These are phyloP conservation scores for Eucalyptus polybractea DNA, from an alignment of 345 rosid species.

Conservation along the genomic window DNA sequence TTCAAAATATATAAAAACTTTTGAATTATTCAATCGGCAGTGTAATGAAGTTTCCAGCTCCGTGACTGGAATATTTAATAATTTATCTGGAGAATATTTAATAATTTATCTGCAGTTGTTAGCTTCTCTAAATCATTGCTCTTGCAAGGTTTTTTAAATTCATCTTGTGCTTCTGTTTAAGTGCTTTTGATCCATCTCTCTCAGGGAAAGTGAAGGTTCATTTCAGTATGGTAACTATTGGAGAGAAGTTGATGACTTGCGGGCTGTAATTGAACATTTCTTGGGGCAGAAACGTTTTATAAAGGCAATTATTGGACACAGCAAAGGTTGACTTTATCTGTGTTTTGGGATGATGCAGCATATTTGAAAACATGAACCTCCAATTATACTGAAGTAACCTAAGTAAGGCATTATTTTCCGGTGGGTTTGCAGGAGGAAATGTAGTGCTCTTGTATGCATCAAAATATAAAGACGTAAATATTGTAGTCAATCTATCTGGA, in stretches of 20 bases:
- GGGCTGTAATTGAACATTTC: conserved; percentile 43
- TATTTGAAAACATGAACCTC: background rate
- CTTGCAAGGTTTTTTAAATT: background rate
- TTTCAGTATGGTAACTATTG: conserved; percentile 81
- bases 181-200: background rate
- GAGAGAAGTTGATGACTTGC: conserved; percentile 73
- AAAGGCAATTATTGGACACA: conserved; percentile 67
- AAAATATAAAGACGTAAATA: conserved; percentile 43
- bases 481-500: conserved; percentile 61
- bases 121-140: background rate
- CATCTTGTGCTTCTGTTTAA: background rate
- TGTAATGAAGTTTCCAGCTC: background rate
- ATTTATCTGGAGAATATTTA: background rate
- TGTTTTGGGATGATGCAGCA: background rate
- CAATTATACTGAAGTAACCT: background rate
- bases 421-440: conserved; percentile 56
- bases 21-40: background rate
- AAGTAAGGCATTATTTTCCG: background rate
- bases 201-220: conserved; percentile 85
- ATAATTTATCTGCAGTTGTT: background rate
- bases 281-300: conserved; percentile 17
- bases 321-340: conserved; percentile 50
- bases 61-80: background rate
- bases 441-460: conserved; percentile 80
- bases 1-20: background rate